Base-by-base conservation (phyloP, 2,329 filamentous ascomycete genomes). In the Fusarium ambrosium region DNA sequence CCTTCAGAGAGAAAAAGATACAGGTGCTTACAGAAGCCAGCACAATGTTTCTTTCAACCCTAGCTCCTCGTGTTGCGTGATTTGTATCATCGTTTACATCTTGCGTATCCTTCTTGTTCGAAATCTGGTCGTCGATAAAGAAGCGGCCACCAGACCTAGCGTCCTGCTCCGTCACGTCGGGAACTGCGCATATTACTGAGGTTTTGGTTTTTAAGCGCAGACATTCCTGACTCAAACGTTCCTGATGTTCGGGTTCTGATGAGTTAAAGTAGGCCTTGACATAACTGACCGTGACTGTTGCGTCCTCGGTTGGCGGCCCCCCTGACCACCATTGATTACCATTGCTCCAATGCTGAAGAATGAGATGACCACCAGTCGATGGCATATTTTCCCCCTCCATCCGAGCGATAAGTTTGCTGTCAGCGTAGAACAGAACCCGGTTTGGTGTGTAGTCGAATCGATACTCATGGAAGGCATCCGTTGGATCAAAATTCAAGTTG, bases 191-290 rank as follows among this genome's bases (percentile, higher is more conserved):
- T 9, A 74, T 60, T n/a, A 74, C 48, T 24, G 48, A 18, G 18
- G 45, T 64, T 34, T 63, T 61, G 10, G 56, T 55, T 51, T 72
- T 60, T n/a, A 32, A 43, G 22, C 56, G 22, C 13, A 61, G 48
- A 24, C 79, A 81, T 29, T 41, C 55, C 14, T 56, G 62, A 29
- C 43, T 63, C 51, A 59, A 66, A 36, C 58, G 58, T 29, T 59
- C 43, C 55, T 75, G 77, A 37, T 62, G 62, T 4, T 69, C 39
- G 3, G 77, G 72, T 22, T 85, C 76, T 4, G 92, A 91, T 18
- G 92, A 92, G 85, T 95, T 95, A 85, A 95, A 96, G 82, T 95
- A 96, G 0, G 91, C 92, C 81, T 94, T 94, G 67, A 95, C 88
- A 78, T 95, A 95, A 41, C 87, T 89, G 27, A 95, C 86, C 8